Evolutionary conservation across 2,329 filamentous ascomycete species (phyloP).

Genomic region (Nemania sp.): DNA sequence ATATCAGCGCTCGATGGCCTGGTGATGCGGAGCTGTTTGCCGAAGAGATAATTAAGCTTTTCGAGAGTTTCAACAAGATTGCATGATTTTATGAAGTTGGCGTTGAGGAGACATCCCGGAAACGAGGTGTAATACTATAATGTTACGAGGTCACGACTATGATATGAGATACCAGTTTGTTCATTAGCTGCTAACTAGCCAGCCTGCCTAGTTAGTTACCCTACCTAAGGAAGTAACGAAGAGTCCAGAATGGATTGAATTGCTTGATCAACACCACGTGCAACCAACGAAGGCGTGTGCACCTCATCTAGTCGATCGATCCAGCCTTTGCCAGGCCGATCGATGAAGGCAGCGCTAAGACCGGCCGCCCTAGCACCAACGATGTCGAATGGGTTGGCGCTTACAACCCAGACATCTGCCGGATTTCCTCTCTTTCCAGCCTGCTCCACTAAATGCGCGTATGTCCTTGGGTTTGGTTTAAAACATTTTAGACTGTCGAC

Average conservation of each 20-base stretch:
- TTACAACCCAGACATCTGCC: constrained; percentile 74
- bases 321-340: constrained; percentile 73
- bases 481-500: constrained; percentile 71
- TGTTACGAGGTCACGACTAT: constrained; percentile 29
- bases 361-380: constrained; percentile 72
- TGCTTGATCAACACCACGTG: constrained; percentile 68
- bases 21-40: constrained; percentile 58
- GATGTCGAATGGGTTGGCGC: constrained; percentile 79
- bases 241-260: constrained; percentile 54
- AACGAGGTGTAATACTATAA: constrained; percentile 9
- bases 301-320: constrained; percentile 68
- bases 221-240: constrained; percentile 11
- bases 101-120: background rate
- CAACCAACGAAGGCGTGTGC: constrained; percentile 65
- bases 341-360: constrained; percentile 75
- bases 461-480: constrained; percentile 74
- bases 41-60: constrained; percentile 57
- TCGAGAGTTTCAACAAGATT: constrained; percentile 52
- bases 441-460: constrained; percentile 67
- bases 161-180: constrained; percentile 26
- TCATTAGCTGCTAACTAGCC: constrained; percentile 3
- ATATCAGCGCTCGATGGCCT: constrained; percentile 61
- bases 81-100: constrained; percentile 27
- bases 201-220: background rate
- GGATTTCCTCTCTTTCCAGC: constrained; percentile 60